These are phyloP conservation scores for Alternaria viburni DNA, from an alignment of 2,329 filamentous ascomycete species.

Conservation along the genomic window DNA sequence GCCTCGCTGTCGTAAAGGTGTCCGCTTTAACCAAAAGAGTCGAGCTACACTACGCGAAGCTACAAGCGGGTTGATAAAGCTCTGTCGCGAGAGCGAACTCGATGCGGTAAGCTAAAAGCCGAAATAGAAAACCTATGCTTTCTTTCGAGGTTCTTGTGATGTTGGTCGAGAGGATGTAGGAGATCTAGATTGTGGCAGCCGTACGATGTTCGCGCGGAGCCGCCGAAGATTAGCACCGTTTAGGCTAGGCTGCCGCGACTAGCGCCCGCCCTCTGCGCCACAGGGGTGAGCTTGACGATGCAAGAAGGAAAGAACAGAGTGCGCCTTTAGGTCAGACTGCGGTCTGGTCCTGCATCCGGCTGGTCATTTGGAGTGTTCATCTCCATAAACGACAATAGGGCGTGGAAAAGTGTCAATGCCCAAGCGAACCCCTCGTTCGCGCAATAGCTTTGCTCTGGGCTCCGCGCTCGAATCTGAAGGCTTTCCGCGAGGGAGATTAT, in stretches of 20 bases:
- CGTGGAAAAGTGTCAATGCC: neutral
- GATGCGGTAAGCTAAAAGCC: neutral
- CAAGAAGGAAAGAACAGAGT: too few relatives aligned
- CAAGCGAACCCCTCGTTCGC: neutral
- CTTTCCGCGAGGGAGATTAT: too few relatives aligned
- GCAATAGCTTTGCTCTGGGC: neutral
- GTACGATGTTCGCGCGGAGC: neutral
- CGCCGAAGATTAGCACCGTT: neutral
- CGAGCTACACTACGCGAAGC: neutral
- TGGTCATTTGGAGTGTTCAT: too few relatives aligned
- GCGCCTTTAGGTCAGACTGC: rapidly evolving
- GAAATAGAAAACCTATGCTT: neutral
- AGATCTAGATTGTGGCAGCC: neutral
- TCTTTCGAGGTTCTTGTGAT: neutral
- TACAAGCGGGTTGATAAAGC: neutral
- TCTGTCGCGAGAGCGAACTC: neutral
- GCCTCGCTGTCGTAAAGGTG: neutral
- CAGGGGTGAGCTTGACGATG: neutral
- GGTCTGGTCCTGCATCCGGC: too few relatives aligned
- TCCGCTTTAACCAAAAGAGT: neutral
- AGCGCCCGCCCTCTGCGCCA: neutral
- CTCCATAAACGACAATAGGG: too few relatives aligned
- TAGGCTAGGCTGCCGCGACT: neutral
- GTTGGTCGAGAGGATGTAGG: neutral
- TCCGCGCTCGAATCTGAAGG: too few relatives aligned